These are phyloP conservation scores for Eragrostis nindensis DNA, from an alignment of 176 grass and related monocot genomes.

Conservation along the genomic window DNA sequence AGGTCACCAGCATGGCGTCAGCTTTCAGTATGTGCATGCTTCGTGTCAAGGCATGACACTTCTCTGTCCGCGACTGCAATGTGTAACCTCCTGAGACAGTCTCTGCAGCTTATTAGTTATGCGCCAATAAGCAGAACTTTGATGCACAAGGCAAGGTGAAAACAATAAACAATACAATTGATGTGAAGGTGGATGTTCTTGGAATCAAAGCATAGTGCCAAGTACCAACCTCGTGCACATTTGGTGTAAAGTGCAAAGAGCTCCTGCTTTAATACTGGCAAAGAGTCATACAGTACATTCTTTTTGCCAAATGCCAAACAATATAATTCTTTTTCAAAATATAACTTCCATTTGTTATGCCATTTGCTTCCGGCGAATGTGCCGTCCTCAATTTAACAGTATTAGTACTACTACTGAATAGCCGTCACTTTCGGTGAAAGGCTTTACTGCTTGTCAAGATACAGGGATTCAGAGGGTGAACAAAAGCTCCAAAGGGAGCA, in stretches of 20 bases:
- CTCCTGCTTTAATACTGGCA: slow-evolving; percentile 1
- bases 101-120: slow-evolving; percentile 26
- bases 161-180: slow-evolving; percentile 45
- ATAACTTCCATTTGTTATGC: neutral
- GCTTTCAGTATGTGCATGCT: slow-evolving; percentile 63
- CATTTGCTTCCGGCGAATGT: neutral
- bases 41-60: slow-evolving; percentile 37
- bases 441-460: neutral
- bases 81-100: slow-evolving; percentile 40
- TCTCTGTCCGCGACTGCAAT: slow-evolving; percentile 42
- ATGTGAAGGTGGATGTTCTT: slow-evolving; percentile 47
- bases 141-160: slow-evolving; percentile 26
- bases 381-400: neutral
- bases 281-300: neutral
- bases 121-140: slow-evolving; percentile 33
- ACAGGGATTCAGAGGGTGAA: slow-evolving; percentile 27
- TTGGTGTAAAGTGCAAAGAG: slow-evolving; percentile 36
- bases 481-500: slow-evolving; percentile 4
- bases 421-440: slow-evolving; percentile 16
- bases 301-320: slow-evolving; percentile 19
- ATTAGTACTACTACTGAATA: neutral
- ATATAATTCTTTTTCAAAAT: neutral
- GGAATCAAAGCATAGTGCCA: slow-evolving; percentile 55
- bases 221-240: slow-evolving; percentile 53
- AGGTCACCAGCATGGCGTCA: slow-evolving; percentile 57